Evolutionary conservation across 2,329 filamentous ascomycete species (phyloP).

Genomic region (Fusarium avenaceum): DNA sequence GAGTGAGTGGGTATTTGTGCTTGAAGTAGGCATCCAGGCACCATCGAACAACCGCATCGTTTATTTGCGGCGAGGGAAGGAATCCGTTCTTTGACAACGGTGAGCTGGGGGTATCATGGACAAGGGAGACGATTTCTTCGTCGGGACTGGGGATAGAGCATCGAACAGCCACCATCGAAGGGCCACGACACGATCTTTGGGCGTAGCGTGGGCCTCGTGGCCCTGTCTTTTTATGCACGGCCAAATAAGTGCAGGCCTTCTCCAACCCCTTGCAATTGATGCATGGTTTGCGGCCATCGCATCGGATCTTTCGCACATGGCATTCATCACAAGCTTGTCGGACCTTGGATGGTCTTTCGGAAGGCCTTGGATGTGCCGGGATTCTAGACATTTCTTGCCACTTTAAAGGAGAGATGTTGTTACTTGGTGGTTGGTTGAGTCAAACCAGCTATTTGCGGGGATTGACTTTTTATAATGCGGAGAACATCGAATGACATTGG

Average conservation of each 20-base stretch:
- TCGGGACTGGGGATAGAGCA: not conserved
- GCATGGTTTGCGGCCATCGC: slow-evolving; percentile 49
- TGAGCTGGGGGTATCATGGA: fast-evolving
- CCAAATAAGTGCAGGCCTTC: slow-evolving; percentile 48
- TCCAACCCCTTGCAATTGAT: slow-evolving; percentile 42
- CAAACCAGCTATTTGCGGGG: slow-evolving; percentile 10
- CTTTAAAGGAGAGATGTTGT: not conserved
- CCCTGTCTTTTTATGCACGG: slow-evolving; percentile 52
- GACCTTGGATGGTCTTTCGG: slow-evolving; percentile 2
- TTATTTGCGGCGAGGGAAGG: slow-evolving; percentile 23
- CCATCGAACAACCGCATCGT: slow-evolving; percentile 34
- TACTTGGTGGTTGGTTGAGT: not conserved
- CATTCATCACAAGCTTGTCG: slow-evolving; percentile 52
- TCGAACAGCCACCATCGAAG: not conserved
- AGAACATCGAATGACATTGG: not conserved
- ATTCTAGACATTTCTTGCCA: slow-evolving; percentile 4
- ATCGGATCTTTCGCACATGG: slow-evolving; percentile 50
- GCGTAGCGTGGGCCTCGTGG: slow-evolving; percentile 35
- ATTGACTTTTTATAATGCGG: slow-evolving; percentile 22
- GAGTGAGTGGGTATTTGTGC: slow-evolving; percentile 54
- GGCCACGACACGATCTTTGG: not conserved
- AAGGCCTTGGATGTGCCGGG: not conserved
- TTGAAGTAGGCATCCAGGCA: slow-evolving; percentile 52
- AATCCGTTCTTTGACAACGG: fast-evolving
- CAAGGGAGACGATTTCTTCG: not conserved